phyloP scores from a whole-genome alignment of 345 rosid species.

The Geranium rotundifolium region DNA sequence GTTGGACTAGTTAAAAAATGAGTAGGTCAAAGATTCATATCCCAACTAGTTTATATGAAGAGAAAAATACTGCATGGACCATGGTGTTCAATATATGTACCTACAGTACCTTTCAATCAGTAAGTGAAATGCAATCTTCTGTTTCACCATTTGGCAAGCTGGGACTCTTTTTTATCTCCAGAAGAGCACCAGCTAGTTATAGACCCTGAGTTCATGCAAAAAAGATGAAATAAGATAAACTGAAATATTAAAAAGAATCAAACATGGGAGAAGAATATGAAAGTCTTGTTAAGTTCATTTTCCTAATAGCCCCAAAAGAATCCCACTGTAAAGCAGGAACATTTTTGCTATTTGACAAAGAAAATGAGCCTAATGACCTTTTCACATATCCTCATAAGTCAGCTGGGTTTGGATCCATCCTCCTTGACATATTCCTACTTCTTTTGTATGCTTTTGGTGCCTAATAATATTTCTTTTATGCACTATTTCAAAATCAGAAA shows the following conservation, averaged over 20 bases:
- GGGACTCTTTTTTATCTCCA: background rate
- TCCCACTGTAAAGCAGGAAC: background rate
- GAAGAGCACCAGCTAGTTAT: background rate
- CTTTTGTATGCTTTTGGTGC: background rate
- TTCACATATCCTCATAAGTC: background rate
- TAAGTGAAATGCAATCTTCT: background rate
- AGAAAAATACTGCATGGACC: background rate
- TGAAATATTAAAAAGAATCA: background rate
- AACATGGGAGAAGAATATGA: background rate
- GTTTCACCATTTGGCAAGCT: background rate
- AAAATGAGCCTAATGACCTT: background rate
- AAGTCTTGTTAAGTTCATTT: background rate
- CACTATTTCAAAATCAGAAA: slow-evolving; percentile 14
- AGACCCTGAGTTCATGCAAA: background rate
- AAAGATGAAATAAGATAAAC: no score
- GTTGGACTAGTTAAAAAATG: no score
- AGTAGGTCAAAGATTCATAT: background rate
- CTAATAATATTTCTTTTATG: background rate
- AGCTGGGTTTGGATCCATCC: slow-evolving; percentile 10
- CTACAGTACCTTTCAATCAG: background rate
- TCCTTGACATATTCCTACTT: slow-evolving; percentile 9
- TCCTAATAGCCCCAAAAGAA: background rate
- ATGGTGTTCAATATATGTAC: no score
- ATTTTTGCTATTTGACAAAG: background rate
- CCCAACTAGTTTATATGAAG: background rate